These are phyloP conservation scores for Cercophora sp. DNA, from an alignment of 495 filamentous ascomycete species.

Conservation along the genomic window DNA sequence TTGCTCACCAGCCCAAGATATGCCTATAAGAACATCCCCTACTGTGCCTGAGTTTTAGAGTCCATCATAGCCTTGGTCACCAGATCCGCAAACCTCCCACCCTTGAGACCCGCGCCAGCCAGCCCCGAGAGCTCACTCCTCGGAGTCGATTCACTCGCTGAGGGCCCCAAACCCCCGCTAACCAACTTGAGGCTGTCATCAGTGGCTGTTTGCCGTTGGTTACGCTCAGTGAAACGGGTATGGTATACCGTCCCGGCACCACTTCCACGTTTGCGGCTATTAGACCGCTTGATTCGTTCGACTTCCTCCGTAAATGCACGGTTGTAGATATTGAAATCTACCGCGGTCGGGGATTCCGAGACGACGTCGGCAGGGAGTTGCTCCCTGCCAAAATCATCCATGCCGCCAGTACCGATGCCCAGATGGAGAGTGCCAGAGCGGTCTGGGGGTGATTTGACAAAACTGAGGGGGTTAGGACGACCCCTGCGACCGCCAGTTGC, in stretches of 20 bases:
- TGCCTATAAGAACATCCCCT: background rate
- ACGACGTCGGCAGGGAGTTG: conserved; percentile 47
- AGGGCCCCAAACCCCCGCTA: background rate
- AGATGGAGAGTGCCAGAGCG: conserved; percentile 62
- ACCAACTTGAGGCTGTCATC: too few relatives aligned
- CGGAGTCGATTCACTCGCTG: background rate
- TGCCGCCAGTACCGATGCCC: conserved; percentile 63
- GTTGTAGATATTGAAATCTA: conserved; percentile 83
- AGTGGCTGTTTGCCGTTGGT: background rate
- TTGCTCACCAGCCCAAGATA: too few relatives aligned
- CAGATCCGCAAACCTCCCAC: conserved; percentile 16
- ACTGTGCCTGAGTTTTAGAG: conserved; percentile 1
- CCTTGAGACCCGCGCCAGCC: background rate
- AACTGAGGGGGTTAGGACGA: too few relatives aligned
- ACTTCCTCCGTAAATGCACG: conserved; percentile 79
- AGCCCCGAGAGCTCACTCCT: background rate
- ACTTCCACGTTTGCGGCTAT: conserved; percentile 13
- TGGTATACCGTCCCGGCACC: conserved; percentile 4
- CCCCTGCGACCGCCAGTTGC: conserved; percentile 14
- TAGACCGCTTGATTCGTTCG: conserved; percentile 55
- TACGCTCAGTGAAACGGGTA: conserved; percentile 11
- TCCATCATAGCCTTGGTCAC: conserved; percentile 16
- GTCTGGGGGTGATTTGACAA: too few relatives aligned
- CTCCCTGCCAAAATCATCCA: conserved; percentile 30
- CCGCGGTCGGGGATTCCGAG: conserved; percentile 75